Percentiles rank a stretch among this genome's conserved stretches.
Conservation (phyloP, 345 rosid genomes). For the Citrus trifoliata region DNA sequence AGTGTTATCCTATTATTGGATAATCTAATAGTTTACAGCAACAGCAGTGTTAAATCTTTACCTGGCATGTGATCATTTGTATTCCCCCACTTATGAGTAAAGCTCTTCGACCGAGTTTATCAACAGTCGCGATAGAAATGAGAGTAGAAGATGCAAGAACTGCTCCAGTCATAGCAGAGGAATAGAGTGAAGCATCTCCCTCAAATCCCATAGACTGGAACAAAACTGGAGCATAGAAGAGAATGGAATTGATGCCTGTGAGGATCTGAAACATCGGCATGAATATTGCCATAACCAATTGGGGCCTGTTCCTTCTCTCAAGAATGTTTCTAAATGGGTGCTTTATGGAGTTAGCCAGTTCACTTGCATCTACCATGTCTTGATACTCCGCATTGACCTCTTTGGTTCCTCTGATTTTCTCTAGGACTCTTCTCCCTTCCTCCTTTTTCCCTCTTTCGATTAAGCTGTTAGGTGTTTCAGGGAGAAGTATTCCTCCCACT, state of each 20-base stretch:
- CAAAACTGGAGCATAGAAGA: constrained; percentile 91
- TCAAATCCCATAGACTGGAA: constrained; percentile 90
- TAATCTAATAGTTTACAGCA: neutral
- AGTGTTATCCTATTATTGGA: no score
- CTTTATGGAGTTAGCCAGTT: constrained; percentile 74
- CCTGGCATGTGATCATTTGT: constrained; percentile 82
- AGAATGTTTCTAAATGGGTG: constrained; percentile 87
- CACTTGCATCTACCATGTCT: constrained; percentile 88
- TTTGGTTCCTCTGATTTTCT: constrained; percentile 71
- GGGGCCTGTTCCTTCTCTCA: constrained; percentile 68
- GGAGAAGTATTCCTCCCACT: constrained; percentile 64
- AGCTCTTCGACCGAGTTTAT: constrained; percentile 64
- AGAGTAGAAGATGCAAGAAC: constrained; percentile 82
- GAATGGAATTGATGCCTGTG: constrained; percentile 89
- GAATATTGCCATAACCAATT: constrained; percentile 73
- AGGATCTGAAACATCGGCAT: constrained; percentile 90
- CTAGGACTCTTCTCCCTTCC: constrained; percentile 59
- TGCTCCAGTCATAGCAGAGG: constrained; percentile 95
- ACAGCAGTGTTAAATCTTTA: constrained; percentile 14
- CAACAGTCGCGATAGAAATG: constrained; percentile 74
- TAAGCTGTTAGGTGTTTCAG: constrained; percentile 92
- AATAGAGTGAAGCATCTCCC: constrained; percentile 73
- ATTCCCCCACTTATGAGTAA: constrained; percentile 88
- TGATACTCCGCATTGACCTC: constrained; percentile 74
- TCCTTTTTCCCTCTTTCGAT: constrained; percentile 61